A percentile compares a stretch with the other conserved stretches of the same genome.
Conservation (phyloP, 495 filamentous ascomycete species). For the Barbatosphaeria neglecta region DNA sequence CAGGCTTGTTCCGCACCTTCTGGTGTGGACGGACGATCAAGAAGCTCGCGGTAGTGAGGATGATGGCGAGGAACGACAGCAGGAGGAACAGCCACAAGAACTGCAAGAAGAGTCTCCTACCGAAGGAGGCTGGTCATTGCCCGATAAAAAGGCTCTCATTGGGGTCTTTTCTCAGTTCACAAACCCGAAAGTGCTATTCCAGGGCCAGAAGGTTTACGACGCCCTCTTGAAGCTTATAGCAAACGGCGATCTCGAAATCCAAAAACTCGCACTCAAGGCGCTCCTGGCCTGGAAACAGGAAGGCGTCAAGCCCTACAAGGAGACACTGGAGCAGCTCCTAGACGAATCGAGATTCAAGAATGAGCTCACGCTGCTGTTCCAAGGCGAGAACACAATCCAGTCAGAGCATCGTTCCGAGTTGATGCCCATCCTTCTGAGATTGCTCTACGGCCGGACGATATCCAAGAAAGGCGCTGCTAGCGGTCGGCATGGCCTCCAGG, state of each 20-base stretch:
- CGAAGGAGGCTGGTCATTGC: conserved; percentile 42
- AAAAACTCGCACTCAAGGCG: conserved; percentile 72
- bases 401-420: conserved; percentile 56
- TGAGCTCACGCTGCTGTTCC: conserved; percentile 76
- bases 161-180: conserved; percentile 71
- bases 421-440: conserved; percentile 73
- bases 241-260: conserved; percentile 81
- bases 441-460: conserved; percentile 83
- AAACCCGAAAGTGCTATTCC: conserved; percentile 76
- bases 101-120: conserved; percentile 33
- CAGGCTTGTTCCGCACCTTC: conserved; percentile 69
- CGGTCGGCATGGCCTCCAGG: conserved; percentile 47
- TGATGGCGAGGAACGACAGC: not conserved
- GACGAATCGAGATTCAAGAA: conserved; percentile 89
- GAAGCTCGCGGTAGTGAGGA: conserved; percentile 10
- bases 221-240: conserved; percentile 61
- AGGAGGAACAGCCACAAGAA: not conserved
- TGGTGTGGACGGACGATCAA: conserved; percentile 54
- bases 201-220: conserved; percentile 61
- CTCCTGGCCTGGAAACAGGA: conserved; percentile 80
- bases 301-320: conserved; percentile 65
- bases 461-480: conserved; percentile 63
- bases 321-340: conserved; percentile 75
- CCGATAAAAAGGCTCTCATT: conserved; percentile 70
- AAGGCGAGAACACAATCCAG: conserved; percentile 67